Base-by-base conservation (phyloP, 2,329 filamentous ascomycete species). In the Microdochium nivale region DNA sequence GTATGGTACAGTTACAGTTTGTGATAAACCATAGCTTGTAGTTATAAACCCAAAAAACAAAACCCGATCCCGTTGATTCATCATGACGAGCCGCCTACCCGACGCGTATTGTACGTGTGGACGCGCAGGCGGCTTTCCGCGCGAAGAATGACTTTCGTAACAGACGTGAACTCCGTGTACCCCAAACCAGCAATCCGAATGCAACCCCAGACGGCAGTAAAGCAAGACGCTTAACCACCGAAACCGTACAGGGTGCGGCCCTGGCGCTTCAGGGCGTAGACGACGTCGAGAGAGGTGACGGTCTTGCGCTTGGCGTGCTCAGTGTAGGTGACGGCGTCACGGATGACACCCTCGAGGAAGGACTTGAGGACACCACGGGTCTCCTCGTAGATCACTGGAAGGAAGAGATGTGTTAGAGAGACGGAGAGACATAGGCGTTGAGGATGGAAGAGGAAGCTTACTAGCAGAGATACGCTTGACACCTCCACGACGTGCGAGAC, bases 391-490 rank as follows among this genome's bases (percentile, higher is more conserved):
- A 58, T 58, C 56, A 59, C 56, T 60, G 53, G 47, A 54, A 51
- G 35, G 47, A 52, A 44, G 32, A 57, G 51, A 56, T 53, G 55
- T 54, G 59, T 62, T 55, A 62, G 54, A 25, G 32, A 19, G 25
- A 8, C 13, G 10, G 24, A 21, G 40, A 23, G 40, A 14, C n/a
- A n/a, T n/a, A n/a, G n/a, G n/a, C n/a, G n/a, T n/a, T n/a, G n/a
- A n/a, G n/a, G n/a, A n/a, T n/a, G n/a, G n/a, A n/a, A n/a, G n/a
- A n/a, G n/a, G 13, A 7, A 53, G 77, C 80, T 72, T 83, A 88
- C 85, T 95, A 72, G 91, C 91, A 68, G 90, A 96, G 68, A 96
- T 96, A 95, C 91, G 91, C 89, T 96, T 96, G 83, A 96, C 91
- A 91, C 91, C 91, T 76, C 91, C 91, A 94, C 91, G 90, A 78